Conservation (phyloP, 805 yeast species). For the Wickerhamomyces rabaulensis region DNA sequence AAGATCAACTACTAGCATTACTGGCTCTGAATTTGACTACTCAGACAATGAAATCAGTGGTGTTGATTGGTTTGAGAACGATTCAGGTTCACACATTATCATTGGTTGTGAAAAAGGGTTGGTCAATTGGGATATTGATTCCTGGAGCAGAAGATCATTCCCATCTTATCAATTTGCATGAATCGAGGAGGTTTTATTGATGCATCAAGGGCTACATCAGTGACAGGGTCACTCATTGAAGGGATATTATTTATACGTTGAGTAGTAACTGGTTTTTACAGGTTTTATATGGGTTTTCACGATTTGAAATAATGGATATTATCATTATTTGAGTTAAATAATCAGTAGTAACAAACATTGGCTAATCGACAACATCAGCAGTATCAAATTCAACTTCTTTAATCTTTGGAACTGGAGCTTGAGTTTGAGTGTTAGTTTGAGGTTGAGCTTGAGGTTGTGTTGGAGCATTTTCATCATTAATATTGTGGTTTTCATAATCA, state of each 20-base stretch:
- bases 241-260: background rate
- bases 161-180: conserved; percentile 47
- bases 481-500: conserved; percentile 31
- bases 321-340: no score
- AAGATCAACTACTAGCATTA: conserved; percentile 1
- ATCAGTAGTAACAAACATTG: no score
- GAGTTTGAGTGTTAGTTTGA: conserved; percentile 15
- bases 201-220: background rate
- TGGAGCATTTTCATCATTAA: background rate
- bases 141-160: conserved; percentile 56
- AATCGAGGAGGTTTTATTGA: conserved; percentile 3
- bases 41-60: conserved; percentile 54
- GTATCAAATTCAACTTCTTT: conserved; percentile 15
- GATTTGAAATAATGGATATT: background rate
- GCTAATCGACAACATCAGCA: conserved; percentile 38
- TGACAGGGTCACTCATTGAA: background rate
- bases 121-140: conserved; percentile 63
- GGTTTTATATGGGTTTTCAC: background rate
- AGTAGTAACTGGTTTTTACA: background rate
- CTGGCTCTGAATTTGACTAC: conserved; percentile 20
- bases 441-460: conserved; percentile 2
- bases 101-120: conserved; percentile 68
- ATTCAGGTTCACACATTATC: conserved; percentile 45
- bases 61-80: conserved; percentile 49
- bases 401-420: conserved; percentile 5